phyloP scores from a whole-genome alignment of 805 yeast species.

The Ogataea populi-albae region DNA sequence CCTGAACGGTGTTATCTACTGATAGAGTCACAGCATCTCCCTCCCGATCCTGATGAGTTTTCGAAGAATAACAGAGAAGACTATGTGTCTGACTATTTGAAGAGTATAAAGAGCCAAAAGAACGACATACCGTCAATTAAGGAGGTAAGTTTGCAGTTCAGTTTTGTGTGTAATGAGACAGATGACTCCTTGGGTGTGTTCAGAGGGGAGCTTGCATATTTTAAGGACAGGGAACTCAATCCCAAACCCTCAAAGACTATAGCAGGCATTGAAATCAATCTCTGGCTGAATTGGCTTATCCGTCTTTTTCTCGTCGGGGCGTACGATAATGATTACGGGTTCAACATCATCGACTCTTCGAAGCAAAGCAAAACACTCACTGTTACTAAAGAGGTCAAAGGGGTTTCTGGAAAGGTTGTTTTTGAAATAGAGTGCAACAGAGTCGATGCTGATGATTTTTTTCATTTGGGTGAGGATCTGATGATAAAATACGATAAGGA shows the following conservation, averaged over 20 bases:
- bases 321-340: conserved; percentile 11
- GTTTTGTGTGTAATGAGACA: conserved; percentile 13
- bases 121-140: not conserved
- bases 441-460: conserved; percentile 7
- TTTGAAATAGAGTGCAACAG: conserved; percentile 12
- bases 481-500: conserved; percentile 13
- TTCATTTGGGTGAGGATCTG: conserved; percentile 14
- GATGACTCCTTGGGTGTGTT: conserved; percentile 2
- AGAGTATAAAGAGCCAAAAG: not conserved
- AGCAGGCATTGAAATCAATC: conserved; percentile 3
- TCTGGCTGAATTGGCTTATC: conserved; percentile 14
- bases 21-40: conserved; percentile 6
- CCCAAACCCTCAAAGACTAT: conserved; percentile 3
- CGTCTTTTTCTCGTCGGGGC: conserved; percentile 9
- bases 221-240: not conserved
- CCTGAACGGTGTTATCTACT: conserved; percentile 13
- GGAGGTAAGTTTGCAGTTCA: conserved; percentile 6
- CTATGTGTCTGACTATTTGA: conserved; percentile 4
- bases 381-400: conserved; percentile 12
- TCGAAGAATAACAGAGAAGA: conserved; percentile 1
- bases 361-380: conserved; percentile 4
- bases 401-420: conserved; percentile 13
- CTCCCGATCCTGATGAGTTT: conserved; percentile 2
- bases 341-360: conserved; percentile 7
- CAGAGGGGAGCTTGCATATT: conserved; percentile 1